These are phyloP conservation scores for Amaranthus cruentus DNA, from an alignment of 148 eudicot species.

Conservation along the genomic window DNA sequence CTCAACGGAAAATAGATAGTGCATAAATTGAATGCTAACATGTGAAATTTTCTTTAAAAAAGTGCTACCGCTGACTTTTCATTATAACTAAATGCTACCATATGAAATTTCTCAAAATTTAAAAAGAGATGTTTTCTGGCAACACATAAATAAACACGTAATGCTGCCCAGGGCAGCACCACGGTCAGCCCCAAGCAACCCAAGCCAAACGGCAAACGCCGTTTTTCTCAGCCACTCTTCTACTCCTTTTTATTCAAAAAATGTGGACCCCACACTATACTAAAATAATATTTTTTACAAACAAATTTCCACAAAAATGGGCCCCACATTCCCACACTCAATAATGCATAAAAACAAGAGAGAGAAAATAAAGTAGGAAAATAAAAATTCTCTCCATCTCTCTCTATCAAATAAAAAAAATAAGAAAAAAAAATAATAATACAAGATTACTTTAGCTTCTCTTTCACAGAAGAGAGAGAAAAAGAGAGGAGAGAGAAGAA, in stretches of 20 bases:
- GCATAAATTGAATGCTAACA: no score
- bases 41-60: no score
- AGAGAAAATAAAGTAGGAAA: constrained; percentile 23
- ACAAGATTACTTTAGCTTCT: constrained; percentile 10
- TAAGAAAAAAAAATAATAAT: constrained; percentile 27
- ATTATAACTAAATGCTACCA: no score
- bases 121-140: no score
- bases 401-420: not conserved
- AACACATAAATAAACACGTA: not conserved
- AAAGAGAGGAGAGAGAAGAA: constrained; percentile 20
- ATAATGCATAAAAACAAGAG: constrained; percentile 35
- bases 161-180: not conserved
- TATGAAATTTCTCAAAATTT: no score
- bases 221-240: constrained; percentile 30
- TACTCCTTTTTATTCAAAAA: not conserved
- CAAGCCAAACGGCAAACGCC: constrained; percentile 31
- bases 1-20: no score
- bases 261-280: not conserved
- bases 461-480: constrained; percentile 16
- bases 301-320: not conserved
- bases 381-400: constrained; percentile 14
- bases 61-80: no score
- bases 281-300: constrained; percentile 5
- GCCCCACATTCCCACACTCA: constrained; percentile 13
- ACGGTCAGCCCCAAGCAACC: constrained; percentile 11